Base-by-base conservation (phyloP, 2,329 filamentous ascomycete species). In the Aspergillus ruber region DNA sequence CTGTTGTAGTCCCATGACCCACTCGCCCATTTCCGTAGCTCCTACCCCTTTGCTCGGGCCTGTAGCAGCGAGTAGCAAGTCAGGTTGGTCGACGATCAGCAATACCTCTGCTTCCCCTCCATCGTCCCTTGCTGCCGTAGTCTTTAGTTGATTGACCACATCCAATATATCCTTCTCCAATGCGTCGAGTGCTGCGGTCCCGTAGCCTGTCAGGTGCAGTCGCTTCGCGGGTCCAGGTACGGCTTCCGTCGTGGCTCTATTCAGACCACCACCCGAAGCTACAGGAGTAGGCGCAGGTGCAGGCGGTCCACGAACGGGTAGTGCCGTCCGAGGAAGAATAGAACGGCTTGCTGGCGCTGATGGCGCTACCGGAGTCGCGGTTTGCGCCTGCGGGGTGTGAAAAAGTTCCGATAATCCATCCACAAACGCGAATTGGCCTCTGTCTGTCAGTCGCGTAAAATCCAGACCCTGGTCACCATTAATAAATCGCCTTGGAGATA, bases 331-430 rank as follows among this genome's bases (percentile, higher is more conserved):
- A 27, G 57, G 39, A 36, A 56, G 46, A 15, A 48, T 43, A 27
- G 53, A 17, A 12, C 36, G 36, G 15, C 55, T 51, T 32, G 54
- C 49, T 56, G 45, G 40, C 7, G 40, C 21, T 36, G 50, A 49
- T n/a, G 55, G 38, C 6, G 50, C 10, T 12, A 53, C 15, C 35
- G 50, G 50, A 13, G 56, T 33, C 12, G 52, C 10, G n/a, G 54
- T 13, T 20, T 43, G 41, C 46, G 53, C 29, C 21, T 50, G 25
- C n/a, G 57, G 52, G 9, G 53, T 29, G 50, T 49, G 58, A 56
- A 81, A 85, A 21, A 88, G 62, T 21, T 74, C 74, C 17, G 76
- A 79, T 49, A 93, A 71, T 17, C 87, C 88, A 67, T 95, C 89
- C 27, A 95, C 76, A 56, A 89, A 91, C 39, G 74, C 70, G 58